phyloP scores from a whole-genome alignment of 306 rosid genomes.

The Trifolium dubium region DNA sequence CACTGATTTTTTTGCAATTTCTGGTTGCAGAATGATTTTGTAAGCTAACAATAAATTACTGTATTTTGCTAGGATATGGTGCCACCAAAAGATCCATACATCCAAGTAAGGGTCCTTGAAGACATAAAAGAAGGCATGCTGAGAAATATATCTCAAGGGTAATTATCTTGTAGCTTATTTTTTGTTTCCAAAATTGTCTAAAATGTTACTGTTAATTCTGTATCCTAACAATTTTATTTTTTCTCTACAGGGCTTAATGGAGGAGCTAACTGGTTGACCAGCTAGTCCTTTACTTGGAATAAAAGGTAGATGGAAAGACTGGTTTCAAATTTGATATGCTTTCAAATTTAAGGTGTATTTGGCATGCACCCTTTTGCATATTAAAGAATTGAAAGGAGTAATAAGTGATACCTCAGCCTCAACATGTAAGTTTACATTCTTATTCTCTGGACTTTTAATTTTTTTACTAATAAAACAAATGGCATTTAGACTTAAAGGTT shows the following conservation, averaged over 20 bases:
- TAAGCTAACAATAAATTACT: constrained; percentile 14
- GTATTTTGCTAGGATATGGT: constrained; percentile 82
- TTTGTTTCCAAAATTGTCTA: constrained; percentile 10
- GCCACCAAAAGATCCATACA: constrained; percentile 95
- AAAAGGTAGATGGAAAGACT: not conserved
- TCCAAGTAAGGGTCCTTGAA: constrained; percentile 87
- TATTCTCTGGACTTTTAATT: too few species aligned
- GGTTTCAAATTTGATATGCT: constrained; percentile 5
- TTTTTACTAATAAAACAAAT: too few species aligned
- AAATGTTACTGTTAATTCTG: not conserved
- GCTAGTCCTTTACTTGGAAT: not conserved
- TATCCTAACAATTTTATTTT: constrained; percentile 28
- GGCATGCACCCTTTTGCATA: too few species aligned
- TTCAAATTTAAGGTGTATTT: too few species aligned
- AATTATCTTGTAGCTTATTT: constrained; percentile 39
- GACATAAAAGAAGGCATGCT: constrained; percentile 81
- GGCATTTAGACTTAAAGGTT: too few species aligned
- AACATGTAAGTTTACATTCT: too few species aligned
- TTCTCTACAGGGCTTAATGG: constrained; percentile 80
- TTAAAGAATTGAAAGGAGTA: too few species aligned
- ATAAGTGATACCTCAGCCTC: too few species aligned
- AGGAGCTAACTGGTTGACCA: constrained; percentile 74
- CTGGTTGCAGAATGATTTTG: constrained; percentile 9
- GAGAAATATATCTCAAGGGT: constrained; percentile 82
- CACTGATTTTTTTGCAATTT: constrained; percentile 3